phyloP scores from a whole-genome alignment of 768 basidiomycete species.

The Mrakia frigida region DNA sequence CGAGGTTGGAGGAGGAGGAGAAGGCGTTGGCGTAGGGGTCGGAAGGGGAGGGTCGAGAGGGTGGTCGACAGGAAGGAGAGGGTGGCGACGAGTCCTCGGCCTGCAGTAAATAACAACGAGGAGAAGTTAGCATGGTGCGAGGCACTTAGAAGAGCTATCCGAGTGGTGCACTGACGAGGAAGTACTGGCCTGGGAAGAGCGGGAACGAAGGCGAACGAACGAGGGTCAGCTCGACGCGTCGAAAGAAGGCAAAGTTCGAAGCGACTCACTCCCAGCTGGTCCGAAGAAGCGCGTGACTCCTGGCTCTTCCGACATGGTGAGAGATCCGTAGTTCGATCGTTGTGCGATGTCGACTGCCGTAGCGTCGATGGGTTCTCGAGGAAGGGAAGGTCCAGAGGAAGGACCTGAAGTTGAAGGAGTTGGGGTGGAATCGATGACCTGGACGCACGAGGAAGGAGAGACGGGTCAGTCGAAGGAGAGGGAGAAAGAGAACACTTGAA shows the following conservation, averaged over 20 bases:
- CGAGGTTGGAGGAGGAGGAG: background rate
- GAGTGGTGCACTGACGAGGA: background rate
- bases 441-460: background rate
- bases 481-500: too few species aligned
- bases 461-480: background rate
- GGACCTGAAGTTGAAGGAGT: background rate
- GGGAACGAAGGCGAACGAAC: background rate
- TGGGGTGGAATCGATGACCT: background rate
- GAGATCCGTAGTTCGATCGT: background rate
- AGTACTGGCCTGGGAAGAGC: background rate
- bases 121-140: background rate
- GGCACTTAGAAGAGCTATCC: background rate
- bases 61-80: background rate
- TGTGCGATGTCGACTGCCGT: background rate
- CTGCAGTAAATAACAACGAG: background rate
- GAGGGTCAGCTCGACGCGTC: background rate
- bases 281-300: slow-evolving; percentile 4
- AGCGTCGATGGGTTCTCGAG: background rate
- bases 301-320: slow-evolving; percentile 11
- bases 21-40: slow-evolving; percentile 4
- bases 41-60: background rate
- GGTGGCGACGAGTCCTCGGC: background rate
- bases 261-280: background rate
- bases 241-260: background rate
- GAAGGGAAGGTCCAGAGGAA: background rate